Conservation (phyloP, 2,329 filamentous ascomycete species). For the Trichophyton schoenleinii region DNA sequence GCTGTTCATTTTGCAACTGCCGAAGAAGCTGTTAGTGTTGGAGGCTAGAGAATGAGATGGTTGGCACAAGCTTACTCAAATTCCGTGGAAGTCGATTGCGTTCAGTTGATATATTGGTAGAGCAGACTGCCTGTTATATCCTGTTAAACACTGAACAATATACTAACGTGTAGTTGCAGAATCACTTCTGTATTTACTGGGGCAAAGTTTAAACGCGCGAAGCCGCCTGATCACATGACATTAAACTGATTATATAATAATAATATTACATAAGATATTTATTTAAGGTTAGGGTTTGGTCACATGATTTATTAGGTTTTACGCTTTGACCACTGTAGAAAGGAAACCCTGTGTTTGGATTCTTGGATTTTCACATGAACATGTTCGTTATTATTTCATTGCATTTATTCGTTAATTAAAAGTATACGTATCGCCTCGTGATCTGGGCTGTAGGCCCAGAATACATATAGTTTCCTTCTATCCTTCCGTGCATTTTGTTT, state of each 20-base stretch:
- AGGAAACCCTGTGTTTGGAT: not conserved
- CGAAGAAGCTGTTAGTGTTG: not conserved
- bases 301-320: not conserved
- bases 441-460: not conserved
- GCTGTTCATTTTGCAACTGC: conserved; percentile 22
- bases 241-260: not conserved
- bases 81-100: not conserved
- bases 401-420: not conserved
- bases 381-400: not conserved
- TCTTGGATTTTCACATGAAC: not conserved
- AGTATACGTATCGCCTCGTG: not conserved
- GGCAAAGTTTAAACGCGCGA: not conserved
- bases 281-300: not conserved
- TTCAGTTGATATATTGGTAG: not conserved
- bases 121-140: not conserved
- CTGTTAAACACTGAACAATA: not conserved
- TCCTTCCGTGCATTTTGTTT: not conserved
- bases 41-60: not conserved
- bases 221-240: not conserved
- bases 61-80: not conserved
- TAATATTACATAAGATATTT: not conserved
- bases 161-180: not conserved
- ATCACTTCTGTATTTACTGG: not conserved
- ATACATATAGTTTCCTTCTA: not conserved
- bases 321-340: not conserved